Conservation (phyloP, 768 basidiomycete species). For the Russula griseocarnosa region DNA sequence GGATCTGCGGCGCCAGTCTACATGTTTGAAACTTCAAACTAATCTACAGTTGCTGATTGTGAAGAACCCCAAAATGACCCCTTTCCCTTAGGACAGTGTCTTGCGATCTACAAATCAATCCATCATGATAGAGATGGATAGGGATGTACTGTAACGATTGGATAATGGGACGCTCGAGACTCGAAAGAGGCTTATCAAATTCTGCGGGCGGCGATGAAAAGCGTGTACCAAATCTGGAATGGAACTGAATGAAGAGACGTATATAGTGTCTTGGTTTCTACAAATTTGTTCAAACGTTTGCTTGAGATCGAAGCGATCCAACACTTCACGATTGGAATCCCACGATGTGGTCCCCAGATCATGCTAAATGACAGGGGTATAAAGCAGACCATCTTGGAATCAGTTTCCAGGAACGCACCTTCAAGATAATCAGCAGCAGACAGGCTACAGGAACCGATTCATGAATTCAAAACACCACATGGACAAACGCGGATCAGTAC, state of each 20-base stretch:
- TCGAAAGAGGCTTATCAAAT: neutral
- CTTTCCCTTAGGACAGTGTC: neutral
- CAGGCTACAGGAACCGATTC: constrained; percentile 37
- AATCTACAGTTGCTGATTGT: neutral
- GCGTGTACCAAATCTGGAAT: neutral
- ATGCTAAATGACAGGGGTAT: constrained; percentile 7
- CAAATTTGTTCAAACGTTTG: neutral
- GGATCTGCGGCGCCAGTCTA: neutral
- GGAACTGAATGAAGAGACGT: neutral
- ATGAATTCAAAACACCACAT: constrained; percentile 7
- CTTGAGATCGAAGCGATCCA: neutral
- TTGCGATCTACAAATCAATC: neutral
- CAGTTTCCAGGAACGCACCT: constrained; percentile 37
- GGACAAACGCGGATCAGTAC: constrained; percentile 35
- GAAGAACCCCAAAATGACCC: neutral
- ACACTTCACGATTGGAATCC: neutral
- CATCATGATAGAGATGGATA: neutral
- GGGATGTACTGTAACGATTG: neutral
- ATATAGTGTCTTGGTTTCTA: too few relatives aligned
- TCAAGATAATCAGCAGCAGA: constrained; percentile 66
- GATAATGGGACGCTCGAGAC: neutral
- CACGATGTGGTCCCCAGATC: constrained; percentile 1
- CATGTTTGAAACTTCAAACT: neutral
- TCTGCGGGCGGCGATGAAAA: neutral
- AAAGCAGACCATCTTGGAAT: neutral